A percentile compares a stretch with the other conserved stretches of the same genome.
Evolutionary conservation across 352 stramenopile species (phyloP).

Genomic region (Globisporangium ultimum): DNA sequence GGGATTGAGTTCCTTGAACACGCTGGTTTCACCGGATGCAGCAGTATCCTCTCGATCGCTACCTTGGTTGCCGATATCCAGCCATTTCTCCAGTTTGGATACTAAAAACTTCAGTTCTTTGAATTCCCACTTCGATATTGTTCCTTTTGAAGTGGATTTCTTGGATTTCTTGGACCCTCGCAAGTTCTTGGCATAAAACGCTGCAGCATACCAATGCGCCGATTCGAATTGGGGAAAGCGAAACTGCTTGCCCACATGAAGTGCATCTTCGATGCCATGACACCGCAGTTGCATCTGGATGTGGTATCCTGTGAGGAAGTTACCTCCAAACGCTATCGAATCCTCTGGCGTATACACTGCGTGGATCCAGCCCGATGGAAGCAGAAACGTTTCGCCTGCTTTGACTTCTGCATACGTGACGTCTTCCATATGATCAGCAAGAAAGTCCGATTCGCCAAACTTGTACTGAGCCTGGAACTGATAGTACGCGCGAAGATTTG

Average conservation of each 20-base stretch:
- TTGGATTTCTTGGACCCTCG: constrained; percentile 13
- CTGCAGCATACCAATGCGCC: constrained; percentile 35
- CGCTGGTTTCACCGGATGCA: constrained; percentile 8
- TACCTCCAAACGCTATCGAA: constrained; percentile 39
- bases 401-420: constrained; percentile 28
- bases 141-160: not conserved
- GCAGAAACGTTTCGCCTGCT: constrained; percentile 34
- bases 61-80: not conserved
- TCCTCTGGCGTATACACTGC: constrained; percentile 39
- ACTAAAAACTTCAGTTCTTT: constrained; percentile 18
- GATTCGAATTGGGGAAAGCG: constrained; percentile 35
- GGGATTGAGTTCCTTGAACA: constrained; percentile 12
- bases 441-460: constrained; percentile 20
- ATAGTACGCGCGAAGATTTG: constrained; percentile 27
- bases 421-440: constrained; percentile 23
- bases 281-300: constrained; percentile 31
- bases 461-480: constrained; percentile 24
- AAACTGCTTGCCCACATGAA: constrained; percentile 22
- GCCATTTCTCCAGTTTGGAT: constrained; percentile 19
- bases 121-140: constrained; percentile 24
- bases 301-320: constrained; percentile 40
- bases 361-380: constrained; percentile 48
- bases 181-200: constrained; percentile 23
- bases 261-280: constrained; percentile 25
- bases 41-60: not conserved